Percentiles rank a stretch among this genome's conserved stretches.
These are phyloP conservation scores for Vaccinium vitisidaea DNA, from an alignment of 148 eudicot genomes.

Conservation along the genomic window DNA sequence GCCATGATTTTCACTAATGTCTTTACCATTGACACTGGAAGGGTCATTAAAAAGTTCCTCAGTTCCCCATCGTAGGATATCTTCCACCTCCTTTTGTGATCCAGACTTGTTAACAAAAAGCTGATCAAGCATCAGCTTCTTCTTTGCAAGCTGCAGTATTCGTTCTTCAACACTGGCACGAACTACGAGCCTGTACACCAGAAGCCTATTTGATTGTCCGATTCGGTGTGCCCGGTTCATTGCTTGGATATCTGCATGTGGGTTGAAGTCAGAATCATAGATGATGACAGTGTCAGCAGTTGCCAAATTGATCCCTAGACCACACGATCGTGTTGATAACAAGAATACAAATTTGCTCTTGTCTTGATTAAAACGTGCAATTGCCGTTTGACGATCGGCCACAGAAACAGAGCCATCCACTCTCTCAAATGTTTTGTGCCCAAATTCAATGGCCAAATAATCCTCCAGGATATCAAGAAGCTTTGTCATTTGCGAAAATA, in stretches of 20 bases:
- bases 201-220: constrained; percentile 87
- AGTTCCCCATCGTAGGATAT: constrained; percentile 96
- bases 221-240: constrained; percentile 99
- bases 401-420: constrained; percentile 98
- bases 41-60: constrained; percentile 84
- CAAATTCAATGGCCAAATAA: constrained; percentile 85
- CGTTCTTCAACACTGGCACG: constrained; percentile 99
- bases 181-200: constrained; percentile 93
- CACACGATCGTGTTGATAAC: constrained; percentile 94
- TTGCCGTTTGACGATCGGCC: constrained; percentile 89
- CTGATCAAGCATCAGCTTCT: constrained; percentile 95
- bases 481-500: constrained; percentile 98
- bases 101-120: constrained; percentile 95
- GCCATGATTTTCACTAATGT: constrained; percentile 38
- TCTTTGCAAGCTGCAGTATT: constrained; percentile 95
- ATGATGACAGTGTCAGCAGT: constrained; percentile 97
- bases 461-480: constrained; percentile 97
- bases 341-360: constrained; percentile 89
- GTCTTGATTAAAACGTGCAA: constrained; percentile 94
- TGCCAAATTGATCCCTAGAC: constrained; percentile 97
- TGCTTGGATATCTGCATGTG: constrained; percentile 99
- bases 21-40: constrained; percentile 41
- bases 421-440: constrained; percentile 89
- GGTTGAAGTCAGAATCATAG: constrained; percentile 97
- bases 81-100: constrained; percentile 97